Percentiles rank a stretch among this genome's conserved stretches.
These are phyloP conservation scores for Agroathelia rolfsii DNA, from an alignment of 1,284 basidiomycete species.

Conservation along the genomic window DNA sequence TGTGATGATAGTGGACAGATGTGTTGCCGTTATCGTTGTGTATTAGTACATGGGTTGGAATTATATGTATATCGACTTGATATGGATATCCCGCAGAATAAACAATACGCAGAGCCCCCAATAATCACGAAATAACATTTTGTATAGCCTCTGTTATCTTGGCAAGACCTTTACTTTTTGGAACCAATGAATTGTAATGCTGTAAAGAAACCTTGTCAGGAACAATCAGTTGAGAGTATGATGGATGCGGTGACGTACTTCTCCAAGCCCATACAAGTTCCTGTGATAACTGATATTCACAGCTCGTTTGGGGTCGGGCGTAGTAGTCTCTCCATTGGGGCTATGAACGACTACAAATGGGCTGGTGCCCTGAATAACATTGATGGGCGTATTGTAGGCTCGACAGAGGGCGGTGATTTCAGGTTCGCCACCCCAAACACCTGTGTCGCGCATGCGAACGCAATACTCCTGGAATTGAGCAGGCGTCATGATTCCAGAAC, in stretches of 20 bases:
- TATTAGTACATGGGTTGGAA: conserved; percentile 4
- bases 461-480: conserved; percentile 76
- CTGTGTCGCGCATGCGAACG: conserved; percentile 69
- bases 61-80: neutral
- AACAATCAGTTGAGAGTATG: conserved; percentile 1
- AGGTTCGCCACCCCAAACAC: conserved; percentile 94
- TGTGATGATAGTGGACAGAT: conserved; percentile 11
- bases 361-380: conserved; percentile 80
- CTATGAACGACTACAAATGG: conserved; percentile 82
- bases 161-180: conserved; percentile 33
- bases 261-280: conserved; percentile 86
- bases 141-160: conserved; percentile 33
- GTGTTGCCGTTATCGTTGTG: neutral
- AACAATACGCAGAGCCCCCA: neutral
- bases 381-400: conserved; percentile 80
- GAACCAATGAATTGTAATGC: conserved; percentile 84
- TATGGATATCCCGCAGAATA: conserved; percentile 2
- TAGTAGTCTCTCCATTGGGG: conserved; percentile 28
- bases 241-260: conserved; percentile 43
- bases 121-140: conserved; percentile 22
- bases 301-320: conserved; percentile 32
- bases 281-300: conserved; percentile 85
- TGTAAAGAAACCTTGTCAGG: conserved; percentile 21
- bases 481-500: conserved; percentile 68
- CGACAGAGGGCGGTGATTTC: conserved; percentile 89